Conservation (phyloP, 257 asterid genomes). For the Solanum corneliomulleri region DNA sequence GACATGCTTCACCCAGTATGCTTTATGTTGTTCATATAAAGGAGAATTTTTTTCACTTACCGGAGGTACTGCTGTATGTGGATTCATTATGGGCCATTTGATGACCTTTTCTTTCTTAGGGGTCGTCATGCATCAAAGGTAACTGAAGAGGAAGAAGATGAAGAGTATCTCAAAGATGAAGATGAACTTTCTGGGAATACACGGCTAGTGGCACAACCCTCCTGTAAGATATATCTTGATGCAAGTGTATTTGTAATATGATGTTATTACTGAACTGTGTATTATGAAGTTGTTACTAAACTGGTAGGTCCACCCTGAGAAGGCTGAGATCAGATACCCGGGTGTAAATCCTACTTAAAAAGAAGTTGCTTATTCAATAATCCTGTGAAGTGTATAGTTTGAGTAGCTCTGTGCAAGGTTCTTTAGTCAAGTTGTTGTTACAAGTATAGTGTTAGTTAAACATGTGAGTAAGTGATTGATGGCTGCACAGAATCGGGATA, state of each 20-base stretch:
- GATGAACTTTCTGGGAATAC: constrained; percentile 66
- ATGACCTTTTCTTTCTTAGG: constrained; percentile 24
- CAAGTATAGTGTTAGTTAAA: background rate
- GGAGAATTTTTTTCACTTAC: background rate
- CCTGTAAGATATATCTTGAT: constrained; percentile 49
- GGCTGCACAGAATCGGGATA: background rate
- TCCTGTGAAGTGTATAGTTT: background rate
- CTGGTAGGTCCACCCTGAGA: background rate
- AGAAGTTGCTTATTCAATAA: background rate
- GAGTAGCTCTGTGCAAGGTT: background rate
- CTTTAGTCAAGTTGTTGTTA: background rate
- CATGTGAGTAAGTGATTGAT: background rate
- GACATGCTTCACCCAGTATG: background rate
- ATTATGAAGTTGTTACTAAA: background rate
- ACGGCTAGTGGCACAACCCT: constrained; percentile 83
- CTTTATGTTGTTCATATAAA: background rate
- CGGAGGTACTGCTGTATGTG: background rate
- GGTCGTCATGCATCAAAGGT: constrained; percentile 98
- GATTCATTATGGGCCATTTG: background rate
- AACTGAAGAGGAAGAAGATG: constrained; percentile 99
- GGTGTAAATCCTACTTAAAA: background rate
- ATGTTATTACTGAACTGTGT: background rate
- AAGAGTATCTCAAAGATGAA: constrained; percentile 88
- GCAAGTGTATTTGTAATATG: background rate
- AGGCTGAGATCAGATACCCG: background rate